Evolutionary conservation across 164 flowering plant genomes (phyloP).

Genomic region (Cinnamomum micranthum): DNA sequence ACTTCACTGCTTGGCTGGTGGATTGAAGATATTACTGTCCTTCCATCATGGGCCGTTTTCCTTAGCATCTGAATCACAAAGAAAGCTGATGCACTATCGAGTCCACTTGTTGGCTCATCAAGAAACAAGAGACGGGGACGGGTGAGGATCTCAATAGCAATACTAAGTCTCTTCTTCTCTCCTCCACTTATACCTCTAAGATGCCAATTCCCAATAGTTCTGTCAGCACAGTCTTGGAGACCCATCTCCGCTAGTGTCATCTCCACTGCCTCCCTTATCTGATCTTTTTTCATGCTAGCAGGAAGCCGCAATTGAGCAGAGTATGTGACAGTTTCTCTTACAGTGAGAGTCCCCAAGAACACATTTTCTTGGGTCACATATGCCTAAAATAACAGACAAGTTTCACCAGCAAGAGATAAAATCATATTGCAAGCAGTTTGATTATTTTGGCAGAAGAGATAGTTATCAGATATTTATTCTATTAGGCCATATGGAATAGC

Average conservation of each 20-base stretch:
- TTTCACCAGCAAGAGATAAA: background rate
- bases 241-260: constrained; percentile 65
- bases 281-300: constrained; percentile 33
- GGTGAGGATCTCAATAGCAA: constrained; percentile 67
- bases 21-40: constrained; percentile 64
- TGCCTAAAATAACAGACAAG: constrained; percentile 40
- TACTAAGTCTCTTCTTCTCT: constrained; percentile 72
- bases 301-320: constrained; percentile 74
- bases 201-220: constrained; percentile 72
- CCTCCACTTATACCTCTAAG: constrained; percentile 77
- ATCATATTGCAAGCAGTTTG: background rate
- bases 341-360: constrained; percentile 67
- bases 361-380: constrained; percentile 81
- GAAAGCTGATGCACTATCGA: constrained; percentile 81
- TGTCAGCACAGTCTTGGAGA: constrained; percentile 60
- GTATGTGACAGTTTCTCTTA: constrained; percentile 60
- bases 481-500: background rate
- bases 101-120: constrained; percentile 79
- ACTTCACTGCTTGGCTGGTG: constrained; percentile 92
- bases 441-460: background rate
- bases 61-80: constrained; percentile 56
- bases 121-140: constrained; percentile 60
- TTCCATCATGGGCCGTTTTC: constrained; percentile 53
- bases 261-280: constrained; percentile 41
- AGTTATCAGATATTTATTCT: background rate